Conservation (phyloP, 495 filamentous ascomycete species). For the Parathielavia hyrcaniae region DNA sequence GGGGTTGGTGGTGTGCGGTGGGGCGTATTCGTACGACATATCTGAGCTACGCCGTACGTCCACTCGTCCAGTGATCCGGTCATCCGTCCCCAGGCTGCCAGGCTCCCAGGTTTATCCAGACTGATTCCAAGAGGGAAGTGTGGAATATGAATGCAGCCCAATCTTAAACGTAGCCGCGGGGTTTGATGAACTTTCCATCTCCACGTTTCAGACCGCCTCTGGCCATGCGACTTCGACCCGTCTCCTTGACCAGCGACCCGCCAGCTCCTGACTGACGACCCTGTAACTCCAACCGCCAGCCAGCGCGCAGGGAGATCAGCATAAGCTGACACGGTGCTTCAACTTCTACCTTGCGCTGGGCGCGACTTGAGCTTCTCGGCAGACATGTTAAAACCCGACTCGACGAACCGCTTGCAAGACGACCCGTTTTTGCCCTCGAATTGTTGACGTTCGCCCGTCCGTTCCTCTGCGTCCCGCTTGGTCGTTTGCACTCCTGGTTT, state of each 20-base stretch:
- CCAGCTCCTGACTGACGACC: conserved; percentile 3
- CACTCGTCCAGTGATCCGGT: neutral
- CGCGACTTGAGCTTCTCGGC: neutral
- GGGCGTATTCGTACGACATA: neutral
- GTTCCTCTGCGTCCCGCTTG: neutral
- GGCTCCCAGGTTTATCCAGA: too few species aligned
- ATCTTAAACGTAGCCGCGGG: neutral
- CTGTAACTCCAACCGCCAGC: neutral
- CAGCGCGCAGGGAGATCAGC: neutral
- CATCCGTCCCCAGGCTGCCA: conserved; percentile 7
- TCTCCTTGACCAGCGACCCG: neutral
- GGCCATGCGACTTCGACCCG: conserved; percentile 10
- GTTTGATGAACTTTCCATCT: neutral
- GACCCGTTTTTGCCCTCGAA: neutral
- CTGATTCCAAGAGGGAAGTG: neutral
- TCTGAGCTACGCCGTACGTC: neutral
- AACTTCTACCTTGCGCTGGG: neutral
- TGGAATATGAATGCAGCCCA: conserved; percentile 12
- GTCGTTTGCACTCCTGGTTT: too few species aligned
- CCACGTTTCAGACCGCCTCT: neutral
- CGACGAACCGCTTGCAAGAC: neutral
- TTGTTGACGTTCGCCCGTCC: neutral
- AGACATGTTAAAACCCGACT: neutral
- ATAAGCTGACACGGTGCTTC: neutral
- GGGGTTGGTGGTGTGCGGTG: neutral